These are phyloP conservation scores for Didymosphaeria variabile DNA, from an alignment of 2,329 filamentous ascomycete genomes.

Conservation along the genomic window DNA sequence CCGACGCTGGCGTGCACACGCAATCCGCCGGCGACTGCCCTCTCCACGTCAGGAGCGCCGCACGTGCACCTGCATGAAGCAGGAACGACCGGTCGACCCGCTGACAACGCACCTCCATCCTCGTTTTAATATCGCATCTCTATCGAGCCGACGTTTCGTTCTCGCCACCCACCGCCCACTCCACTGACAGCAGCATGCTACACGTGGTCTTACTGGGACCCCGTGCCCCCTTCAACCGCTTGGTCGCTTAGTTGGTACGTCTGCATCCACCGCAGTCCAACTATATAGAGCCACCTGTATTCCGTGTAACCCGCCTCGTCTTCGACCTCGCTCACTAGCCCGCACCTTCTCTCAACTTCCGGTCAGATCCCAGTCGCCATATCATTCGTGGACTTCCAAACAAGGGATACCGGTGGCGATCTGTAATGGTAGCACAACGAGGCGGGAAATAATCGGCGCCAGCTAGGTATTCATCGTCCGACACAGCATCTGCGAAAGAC, in stretches of 20 bases:
- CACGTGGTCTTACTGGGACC: conserved; percentile 32
- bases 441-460: conserved; percentile 14
- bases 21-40: conserved; percentile 4
- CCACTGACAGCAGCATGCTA: conserved; percentile 20
- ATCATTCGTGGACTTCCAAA: conserved; percentile 2
- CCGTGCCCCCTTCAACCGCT: conserved; percentile 29
- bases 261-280: conserved; percentile 33
- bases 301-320: conserved; percentile 41
- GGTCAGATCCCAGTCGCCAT: conserved; percentile 26
- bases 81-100: conserved; percentile 37
- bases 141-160: conserved; percentile 31
- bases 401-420: conserved; percentile 15
- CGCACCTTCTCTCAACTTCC: conserved; percentile 31
- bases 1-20: neutral
- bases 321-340: conserved; percentile 25
- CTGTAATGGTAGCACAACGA: conserved; percentile 14
- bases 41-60: conserved; percentile 41
- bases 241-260: conserved; percentile 30
- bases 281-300: conserved; percentile 46
- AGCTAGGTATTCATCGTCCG: conserved; percentile 15
- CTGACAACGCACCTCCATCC: conserved; percentile 36
- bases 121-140: conserved; percentile 40
- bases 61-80: conserved; percentile 32
- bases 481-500: conserved; percentile 22
- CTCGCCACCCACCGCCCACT: conserved; percentile 33